Conservation (phyloP, 139 green algal species). For the Chlamydomonas sphaeroides region DNA sequence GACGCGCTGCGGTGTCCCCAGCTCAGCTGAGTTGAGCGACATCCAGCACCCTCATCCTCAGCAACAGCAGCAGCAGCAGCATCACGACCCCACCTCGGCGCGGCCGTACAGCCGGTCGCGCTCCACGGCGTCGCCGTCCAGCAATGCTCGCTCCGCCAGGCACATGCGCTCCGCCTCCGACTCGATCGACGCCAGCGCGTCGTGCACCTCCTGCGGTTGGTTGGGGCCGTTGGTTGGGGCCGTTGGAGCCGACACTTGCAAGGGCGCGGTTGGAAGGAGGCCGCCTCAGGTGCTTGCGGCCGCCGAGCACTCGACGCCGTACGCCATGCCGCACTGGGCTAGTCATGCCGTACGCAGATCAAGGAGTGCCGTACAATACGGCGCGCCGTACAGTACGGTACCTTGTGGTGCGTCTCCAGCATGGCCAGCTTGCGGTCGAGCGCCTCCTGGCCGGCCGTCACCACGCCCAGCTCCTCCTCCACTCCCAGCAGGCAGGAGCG, state of each 20-base stretch:
- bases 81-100: no score
- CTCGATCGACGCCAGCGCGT: slow-evolving; percentile 74
- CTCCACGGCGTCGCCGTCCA: slow-evolving; percentile 61
- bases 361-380: no score
- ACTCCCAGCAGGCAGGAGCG: slow-evolving; percentile 79
- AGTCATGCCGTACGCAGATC: no score
- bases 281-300: no score
- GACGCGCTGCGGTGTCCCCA: no score
- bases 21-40: no score
- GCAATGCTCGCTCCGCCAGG: slow-evolving; percentile 39
- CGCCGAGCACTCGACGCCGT: no score
- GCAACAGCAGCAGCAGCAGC: no score
- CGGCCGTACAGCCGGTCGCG: slow-evolving; percentile 66
- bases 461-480: slow-evolving; percentile 63
- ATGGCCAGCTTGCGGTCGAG: slow-evolving; percentile 86
- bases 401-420: slow-evolving; percentile 90
- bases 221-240: neutral
- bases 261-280: no score
- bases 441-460: slow-evolving; percentile 71
- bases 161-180: slow-evolving; percentile 72
- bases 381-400: no score
- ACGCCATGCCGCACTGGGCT: neutral
- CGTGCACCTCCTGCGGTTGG: slow-evolving; percentile 71
- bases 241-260: neutral
- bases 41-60: no score